Conservation (phyloP, 2,329 filamentous ascomycete genomes). For the Colletotrichum sp. region DNA sequence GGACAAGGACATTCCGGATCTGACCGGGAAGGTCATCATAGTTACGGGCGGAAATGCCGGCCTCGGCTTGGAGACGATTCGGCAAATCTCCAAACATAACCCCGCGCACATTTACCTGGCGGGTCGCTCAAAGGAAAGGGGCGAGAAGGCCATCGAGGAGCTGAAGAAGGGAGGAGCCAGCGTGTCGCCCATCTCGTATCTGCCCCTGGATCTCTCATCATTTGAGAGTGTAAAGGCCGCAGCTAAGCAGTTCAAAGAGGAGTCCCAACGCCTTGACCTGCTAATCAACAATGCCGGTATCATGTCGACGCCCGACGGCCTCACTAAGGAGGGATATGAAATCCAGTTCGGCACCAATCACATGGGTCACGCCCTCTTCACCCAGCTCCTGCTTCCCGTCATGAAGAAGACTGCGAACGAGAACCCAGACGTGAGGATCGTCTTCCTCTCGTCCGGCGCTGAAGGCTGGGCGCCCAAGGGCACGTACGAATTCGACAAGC, state of each 20-base stretch:
- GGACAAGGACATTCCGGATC: conserved; percentile 33
- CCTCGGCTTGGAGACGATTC: conserved; percentile 42
- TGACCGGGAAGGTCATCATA: conserved; percentile 38
- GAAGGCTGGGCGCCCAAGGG: conserved; percentile 25
- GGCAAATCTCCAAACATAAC: conserved; percentile 40
- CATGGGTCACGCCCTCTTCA: conserved; percentile 30
- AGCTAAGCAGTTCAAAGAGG: conserved; percentile 7
- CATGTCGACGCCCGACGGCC: conserved; percentile 28
- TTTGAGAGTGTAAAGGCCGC: conserved; percentile 20
- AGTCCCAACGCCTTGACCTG: conserved; percentile 31
- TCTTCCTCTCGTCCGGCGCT: conserved; percentile 31
- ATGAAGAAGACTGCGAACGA: conserved; percentile 23
- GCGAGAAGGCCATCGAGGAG: conserved; percentile 1
- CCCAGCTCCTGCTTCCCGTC: conserved; percentile 26
- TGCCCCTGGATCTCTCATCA: conserved; percentile 17
- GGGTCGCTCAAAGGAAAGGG: conserved; percentile 18
- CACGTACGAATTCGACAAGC: conserved; percentile 34
- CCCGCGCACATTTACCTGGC: conserved; percentile 20
- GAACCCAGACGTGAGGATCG: conserved; percentile 30
- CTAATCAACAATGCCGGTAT: conserved; percentile 32
- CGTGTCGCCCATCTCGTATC: not conserved
- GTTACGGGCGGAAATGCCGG: conserved; percentile 45
- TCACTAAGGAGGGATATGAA: conserved; percentile 32
- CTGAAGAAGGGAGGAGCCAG: not conserved
- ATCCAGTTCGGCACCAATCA: conserved; percentile 35